phyloP scores from a whole-genome alignment of 2,329 filamentous ascomycete species.

The Penicillium expansum region DNA sequence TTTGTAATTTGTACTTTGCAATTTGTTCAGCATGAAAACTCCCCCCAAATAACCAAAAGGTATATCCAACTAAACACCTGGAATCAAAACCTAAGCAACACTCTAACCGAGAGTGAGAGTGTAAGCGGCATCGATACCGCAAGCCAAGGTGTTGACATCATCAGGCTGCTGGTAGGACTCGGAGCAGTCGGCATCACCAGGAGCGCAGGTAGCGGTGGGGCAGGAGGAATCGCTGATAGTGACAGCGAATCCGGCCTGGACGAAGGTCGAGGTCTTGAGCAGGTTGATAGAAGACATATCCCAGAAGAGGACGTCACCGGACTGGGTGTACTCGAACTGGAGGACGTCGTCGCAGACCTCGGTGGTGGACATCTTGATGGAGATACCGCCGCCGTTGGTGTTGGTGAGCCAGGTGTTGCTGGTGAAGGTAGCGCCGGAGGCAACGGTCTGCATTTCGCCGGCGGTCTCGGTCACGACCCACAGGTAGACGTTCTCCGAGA shows the following conservation, averaged over 20 bases:
- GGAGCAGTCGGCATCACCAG: conserved; percentile 26
- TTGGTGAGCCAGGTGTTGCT: conserved; percentile 29
- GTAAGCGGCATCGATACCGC: conserved; percentile 23
- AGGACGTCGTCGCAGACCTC: conserved; percentile 21
- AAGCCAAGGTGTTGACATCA: conserved; percentile 29
- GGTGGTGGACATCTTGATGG: conserved; percentile 32
- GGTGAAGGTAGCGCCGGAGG: conserved; percentile 16
- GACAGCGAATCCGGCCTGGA: conserved; percentile 27
- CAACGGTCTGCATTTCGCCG: conserved; percentile 23
- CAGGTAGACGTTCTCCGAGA: conserved; percentile 24
- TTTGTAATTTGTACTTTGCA: conserved; percentile 2
- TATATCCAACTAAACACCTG: conserved; percentile 9
- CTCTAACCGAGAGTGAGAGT: conserved; percentile 39
- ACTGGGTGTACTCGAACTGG: conserved; percentile 35
- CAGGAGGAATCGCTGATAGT: conserved; percentile 25
- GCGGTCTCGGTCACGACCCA: conserved; percentile 26
- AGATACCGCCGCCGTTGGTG: conserved; percentile 32
- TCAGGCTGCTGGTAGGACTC: conserved; percentile 31
- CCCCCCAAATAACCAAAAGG: conserved; percentile 4
- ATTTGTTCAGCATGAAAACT: conserved; percentile 7
- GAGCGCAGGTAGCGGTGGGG: conserved; percentile 22
- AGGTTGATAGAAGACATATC: conserved; percentile 35
- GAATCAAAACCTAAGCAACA: neutral
- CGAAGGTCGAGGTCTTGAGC: conserved; percentile 18
- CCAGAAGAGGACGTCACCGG: conserved; percentile 28